Conservation (phyloP, 495 filamentous ascomycete genomes). For the Pyrenula aspistea region DNA sequence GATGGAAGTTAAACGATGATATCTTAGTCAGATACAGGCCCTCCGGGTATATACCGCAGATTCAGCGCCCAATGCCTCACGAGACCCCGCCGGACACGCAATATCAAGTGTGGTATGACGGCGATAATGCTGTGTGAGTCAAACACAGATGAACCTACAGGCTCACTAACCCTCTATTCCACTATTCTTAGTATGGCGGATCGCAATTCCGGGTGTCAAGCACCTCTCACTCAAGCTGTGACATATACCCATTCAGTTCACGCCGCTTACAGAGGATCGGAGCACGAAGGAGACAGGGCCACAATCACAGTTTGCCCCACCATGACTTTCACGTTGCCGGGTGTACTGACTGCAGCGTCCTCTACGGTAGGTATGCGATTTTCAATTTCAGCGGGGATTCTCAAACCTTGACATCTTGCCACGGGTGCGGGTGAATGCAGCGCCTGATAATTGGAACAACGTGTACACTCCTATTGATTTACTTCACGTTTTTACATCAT, state of each 20-base stretch:
- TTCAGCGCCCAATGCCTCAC: not conserved
- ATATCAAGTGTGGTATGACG: not conserved
- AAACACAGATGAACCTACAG: not conserved
- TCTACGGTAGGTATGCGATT: not conserved
- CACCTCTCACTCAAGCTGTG: not conserved
- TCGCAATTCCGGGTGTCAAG: not conserved
- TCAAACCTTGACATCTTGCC: too few species aligned
- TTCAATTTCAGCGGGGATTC: too few species aligned
- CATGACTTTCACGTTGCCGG: not conserved
- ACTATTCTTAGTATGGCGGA: not conserved
- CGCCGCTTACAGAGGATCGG: not conserved
- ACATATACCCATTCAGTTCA: not conserved
- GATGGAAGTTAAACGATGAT: not conserved
- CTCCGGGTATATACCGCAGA: not conserved
- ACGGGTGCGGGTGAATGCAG: too few species aligned
- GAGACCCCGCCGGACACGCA: not conserved
- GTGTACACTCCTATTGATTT: too few species aligned
- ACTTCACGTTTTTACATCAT: too few species aligned
- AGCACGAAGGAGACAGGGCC: not conserved
- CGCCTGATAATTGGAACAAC: too few species aligned
- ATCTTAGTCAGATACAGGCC: not conserved
- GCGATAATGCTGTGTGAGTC: not conserved
- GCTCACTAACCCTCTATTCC: not conserved
- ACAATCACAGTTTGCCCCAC: not conserved
- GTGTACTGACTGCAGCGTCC: not conserved